Percentiles rank a stretch among this genome's conserved stretches.
Conservation (phyloP, 257 asterid species). For the Ajuga chamaepitys region DNA sequence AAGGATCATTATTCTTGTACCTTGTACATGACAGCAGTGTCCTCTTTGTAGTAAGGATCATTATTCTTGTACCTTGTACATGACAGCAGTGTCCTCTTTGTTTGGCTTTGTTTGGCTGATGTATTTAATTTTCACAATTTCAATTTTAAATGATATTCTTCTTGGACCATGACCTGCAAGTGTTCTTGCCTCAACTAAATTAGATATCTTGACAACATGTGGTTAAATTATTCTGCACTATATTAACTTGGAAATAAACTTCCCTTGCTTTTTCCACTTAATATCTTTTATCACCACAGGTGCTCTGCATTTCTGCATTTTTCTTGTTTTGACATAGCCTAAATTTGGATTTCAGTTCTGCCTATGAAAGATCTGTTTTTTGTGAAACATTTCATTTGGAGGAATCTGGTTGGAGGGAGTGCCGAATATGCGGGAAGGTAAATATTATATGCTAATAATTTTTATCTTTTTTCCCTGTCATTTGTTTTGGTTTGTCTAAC, state of each 20-base stretch:
- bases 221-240: not conserved
- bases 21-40: not conserved
- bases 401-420: conserved; percentile 91
- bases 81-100: not conserved
- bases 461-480: not conserved
- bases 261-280: not conserved
- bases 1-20: not conserved
- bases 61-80: not conserved
- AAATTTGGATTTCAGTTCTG: conserved; percentile 38
- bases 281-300: not conserved
- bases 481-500: conserved; percentile 8
- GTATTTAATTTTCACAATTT: not conserved
- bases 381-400: conserved; percentile 72
- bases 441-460: not conserved
- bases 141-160: not conserved
- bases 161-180: not conserved
- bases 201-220: not conserved
- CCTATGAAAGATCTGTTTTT: conserved; percentile 63
- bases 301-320: not conserved
- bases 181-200: not conserved
- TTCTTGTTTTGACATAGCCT: conserved; percentile 3
- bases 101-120: not conserved
- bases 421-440: conserved; percentile 77
- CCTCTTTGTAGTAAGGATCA: not conserved
- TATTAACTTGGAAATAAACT: not conserved